phyloP scores from a whole-genome alignment of 441 rosid genomes.

The Gossypium lobatum region DNA sequence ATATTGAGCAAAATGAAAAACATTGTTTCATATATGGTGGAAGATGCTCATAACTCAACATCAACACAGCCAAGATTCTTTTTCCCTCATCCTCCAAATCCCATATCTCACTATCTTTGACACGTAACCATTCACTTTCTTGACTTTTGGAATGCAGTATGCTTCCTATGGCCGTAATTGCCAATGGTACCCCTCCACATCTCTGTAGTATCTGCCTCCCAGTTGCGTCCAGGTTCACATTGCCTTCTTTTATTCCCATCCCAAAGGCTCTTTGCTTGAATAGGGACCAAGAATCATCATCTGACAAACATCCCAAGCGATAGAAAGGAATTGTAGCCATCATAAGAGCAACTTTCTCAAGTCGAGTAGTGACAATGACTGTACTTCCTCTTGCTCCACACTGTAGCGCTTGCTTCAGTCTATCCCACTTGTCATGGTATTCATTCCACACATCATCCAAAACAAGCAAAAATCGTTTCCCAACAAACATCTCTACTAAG shows the following conservation, averaged over 20 bases:
- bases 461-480: no score
- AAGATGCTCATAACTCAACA: not conserved
- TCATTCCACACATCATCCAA: no score
- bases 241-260: not conserved
- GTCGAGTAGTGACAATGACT: not conserved
- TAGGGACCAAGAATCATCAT: not conserved
- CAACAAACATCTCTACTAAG: no score
- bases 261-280: not conserved
- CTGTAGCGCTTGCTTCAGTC: not conserved
- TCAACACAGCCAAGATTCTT: not conserved
- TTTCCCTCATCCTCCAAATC: not conserved
- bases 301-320: not conserved
- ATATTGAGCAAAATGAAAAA: constrained; percentile 1
- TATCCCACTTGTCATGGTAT: not conserved
- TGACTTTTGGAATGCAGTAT: not conserved
- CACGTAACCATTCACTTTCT: not conserved
- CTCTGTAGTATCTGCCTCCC: not conserved
- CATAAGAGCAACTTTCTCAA: not conserved
- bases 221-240: not conserved
- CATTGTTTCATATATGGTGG: not conserved
- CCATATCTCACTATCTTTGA: no score
- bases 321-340: not conserved
- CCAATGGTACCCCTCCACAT: not conserved
- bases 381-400: not conserved
- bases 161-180: not conserved